Conservation (phyloP, 768 basidiomycete species). For the Dacryopinax primogenitus region DNA sequence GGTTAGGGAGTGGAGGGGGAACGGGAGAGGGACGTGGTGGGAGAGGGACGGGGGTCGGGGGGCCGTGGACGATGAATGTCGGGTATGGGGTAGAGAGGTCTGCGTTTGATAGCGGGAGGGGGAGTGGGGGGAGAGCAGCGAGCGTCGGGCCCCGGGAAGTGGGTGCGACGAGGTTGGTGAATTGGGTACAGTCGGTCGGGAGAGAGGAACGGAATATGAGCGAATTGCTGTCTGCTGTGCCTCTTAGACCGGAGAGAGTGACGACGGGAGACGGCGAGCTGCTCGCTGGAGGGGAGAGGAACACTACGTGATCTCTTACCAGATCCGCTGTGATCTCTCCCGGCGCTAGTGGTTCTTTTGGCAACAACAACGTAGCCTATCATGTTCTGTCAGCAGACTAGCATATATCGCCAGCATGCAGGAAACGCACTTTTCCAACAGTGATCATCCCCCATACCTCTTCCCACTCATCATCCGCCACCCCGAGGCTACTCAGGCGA, state of each 20-base stretch:
- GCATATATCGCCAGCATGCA: not conserved
- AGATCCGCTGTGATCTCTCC: conserved; percentile 58
- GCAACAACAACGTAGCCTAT: conserved; percentile 71
- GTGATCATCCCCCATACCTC: conserved; percentile 55
- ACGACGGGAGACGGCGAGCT: conserved; percentile 40
- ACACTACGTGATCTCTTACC: conserved; percentile 67
- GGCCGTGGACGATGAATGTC: conserved; percentile 33
- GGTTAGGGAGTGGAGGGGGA: conserved; percentile 36
- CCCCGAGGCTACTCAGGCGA: conserved; percentile 41
- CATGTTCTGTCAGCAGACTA: not conserved
- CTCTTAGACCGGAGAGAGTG: conserved; percentile 74
- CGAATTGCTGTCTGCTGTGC: conserved; percentile 37
- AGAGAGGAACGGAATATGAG: conserved; percentile 37
- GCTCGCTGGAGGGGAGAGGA: conserved; percentile 43
- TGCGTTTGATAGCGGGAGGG: conserved; percentile 23
- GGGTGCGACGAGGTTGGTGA: conserved; percentile 31
- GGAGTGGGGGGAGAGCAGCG: conserved; percentile 44
- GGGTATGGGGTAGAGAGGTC: conserved; percentile 36
- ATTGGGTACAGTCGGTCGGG: conserved; percentile 32
- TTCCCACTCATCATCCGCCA: conserved; percentile 47
- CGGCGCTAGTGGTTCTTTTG: conserved; percentile 43
- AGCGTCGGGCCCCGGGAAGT: conserved; percentile 30
- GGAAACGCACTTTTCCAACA: conserved; percentile 47
- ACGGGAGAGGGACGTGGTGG: conserved; percentile 20
- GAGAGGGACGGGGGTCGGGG: conserved; percentile 28